These are phyloP conservation scores for Chlamydomonas eustigma DNA, from an alignment of 139 green algal genomes.

Conservation along the genomic window DNA sequence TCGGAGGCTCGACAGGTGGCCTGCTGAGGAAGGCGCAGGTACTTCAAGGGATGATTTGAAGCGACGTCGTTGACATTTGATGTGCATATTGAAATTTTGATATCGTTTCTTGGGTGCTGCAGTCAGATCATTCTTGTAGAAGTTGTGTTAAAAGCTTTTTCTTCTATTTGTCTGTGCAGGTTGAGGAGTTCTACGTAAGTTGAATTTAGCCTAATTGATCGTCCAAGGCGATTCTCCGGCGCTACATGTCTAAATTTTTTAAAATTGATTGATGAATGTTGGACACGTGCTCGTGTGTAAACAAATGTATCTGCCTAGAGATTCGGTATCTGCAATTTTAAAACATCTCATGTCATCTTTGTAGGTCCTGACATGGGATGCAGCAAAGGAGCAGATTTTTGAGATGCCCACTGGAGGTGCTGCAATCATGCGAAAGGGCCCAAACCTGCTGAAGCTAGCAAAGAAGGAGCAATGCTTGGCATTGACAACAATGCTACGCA, in stretches of 20 bases:
- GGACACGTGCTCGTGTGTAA: too few relatives aligned
- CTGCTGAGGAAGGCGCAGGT: constrained; percentile 88
- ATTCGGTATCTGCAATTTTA: too few relatives aligned
- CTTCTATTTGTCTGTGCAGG: constrained; percentile 39
- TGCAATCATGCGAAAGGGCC: constrained; percentile 96
- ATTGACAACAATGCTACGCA: constrained; percentile 90
- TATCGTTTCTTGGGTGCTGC: too few relatives aligned
- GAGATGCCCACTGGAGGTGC: constrained; percentile 98
- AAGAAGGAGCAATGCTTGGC: constrained; percentile 99
- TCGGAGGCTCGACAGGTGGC: constrained; percentile 95
- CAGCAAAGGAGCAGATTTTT: constrained; percentile 98
- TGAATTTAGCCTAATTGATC: too few relatives aligned
- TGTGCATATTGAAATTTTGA: too few relatives aligned
- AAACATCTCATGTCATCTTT: too few relatives aligned
- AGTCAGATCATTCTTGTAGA: too few relatives aligned
- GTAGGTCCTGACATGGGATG: constrained; percentile 86
- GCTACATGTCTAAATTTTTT: too few relatives aligned
- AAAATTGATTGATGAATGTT: too few relatives aligned
- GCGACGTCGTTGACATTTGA: too few relatives aligned
- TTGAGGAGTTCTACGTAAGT: constrained; percentile 93
- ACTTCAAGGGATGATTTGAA: neutral
- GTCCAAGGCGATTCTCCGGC: too few relatives aligned
- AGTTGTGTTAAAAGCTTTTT: neutral
- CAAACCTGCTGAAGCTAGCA: constrained; percentile 99
- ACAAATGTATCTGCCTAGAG: too few relatives aligned